These are phyloP conservation scores for Quercus gilva DNA, from an alignment of 306 rosid species.

Conservation along the genomic window DNA sequence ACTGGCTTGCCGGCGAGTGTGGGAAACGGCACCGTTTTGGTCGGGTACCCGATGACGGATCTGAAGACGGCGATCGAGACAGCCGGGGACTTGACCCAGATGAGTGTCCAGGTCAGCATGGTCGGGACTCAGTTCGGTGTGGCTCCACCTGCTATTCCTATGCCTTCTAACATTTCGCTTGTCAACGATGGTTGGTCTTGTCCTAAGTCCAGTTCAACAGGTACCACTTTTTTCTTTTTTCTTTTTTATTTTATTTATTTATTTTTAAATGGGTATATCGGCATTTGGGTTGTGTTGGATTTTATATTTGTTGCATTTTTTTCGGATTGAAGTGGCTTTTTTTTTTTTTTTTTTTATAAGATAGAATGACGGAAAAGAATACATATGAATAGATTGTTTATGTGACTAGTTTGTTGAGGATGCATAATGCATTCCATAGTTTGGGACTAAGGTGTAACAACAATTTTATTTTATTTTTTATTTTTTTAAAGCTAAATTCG, in stretches of 20 bases:
- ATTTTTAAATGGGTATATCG: not conserved
- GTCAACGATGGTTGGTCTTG: conserved; percentile 81
- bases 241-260: not conserved
- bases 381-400: too few species aligned
- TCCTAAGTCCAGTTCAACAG: conserved; percentile 37
- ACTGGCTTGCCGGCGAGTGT: conserved; percentile 52
- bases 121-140: conserved; percentile 84
- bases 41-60: conserved; percentile 77
- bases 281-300: too few species aligned
- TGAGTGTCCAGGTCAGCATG: conserved; percentile 61
- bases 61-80: conserved; percentile 88
- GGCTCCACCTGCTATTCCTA: conserved; percentile 58
- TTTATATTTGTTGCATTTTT: too few species aligned
- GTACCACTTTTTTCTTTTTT: conserved; percentile 21
- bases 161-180: conserved; percentile 66
- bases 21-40: conserved; percentile 72
- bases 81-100: conserved; percentile 88
- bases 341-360: too few species aligned
- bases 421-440: too few species aligned
- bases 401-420: too few species aligned
- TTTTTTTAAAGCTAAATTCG: too few species aligned
- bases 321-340: too few species aligned
- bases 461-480: too few species aligned
- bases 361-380: too few species aligned
- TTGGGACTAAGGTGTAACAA: too few species aligned